Evolutionary conservation across 2,329 filamentous ascomycete species (phyloP).

Genomic region (Ophidiomyces ophidiicola): DNA sequence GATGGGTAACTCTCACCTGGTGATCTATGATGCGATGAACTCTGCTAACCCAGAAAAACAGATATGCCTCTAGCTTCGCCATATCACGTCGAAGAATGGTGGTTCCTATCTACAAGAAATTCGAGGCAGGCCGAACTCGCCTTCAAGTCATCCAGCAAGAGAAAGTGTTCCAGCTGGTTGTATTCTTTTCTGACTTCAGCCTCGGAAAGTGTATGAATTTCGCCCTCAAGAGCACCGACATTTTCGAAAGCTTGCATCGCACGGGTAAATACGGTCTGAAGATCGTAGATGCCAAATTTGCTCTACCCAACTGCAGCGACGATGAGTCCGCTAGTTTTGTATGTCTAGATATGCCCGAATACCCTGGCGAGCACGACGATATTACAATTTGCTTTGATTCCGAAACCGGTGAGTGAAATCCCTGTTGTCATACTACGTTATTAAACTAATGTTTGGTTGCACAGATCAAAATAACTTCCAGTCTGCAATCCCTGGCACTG

Average conservation of each 20-base stretch:
- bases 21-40: neutral
- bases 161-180: slow-evolving; percentile 62
- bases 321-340: slow-evolving; percentile 57
- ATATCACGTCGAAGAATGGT: slow-evolving; percentile 80
- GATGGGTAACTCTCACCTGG: slow-evolving; percentile 40
- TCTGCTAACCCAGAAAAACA: slow-evolving; percentile 15
- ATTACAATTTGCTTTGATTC: slow-evolving; percentile 74
- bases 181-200: slow-evolving; percentile 78
- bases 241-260: slow-evolving; percentile 56
- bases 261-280: slow-evolving; percentile 59
- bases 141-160: slow-evolving; percentile 70
- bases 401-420: slow-evolving; percentile 52
- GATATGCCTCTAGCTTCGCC: slow-evolving; percentile 59
- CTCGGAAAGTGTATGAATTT: slow-evolving; percentile 87
- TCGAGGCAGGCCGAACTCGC: slow-evolving; percentile 69
- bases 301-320: slow-evolving; percentile 51
- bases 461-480: slow-evolving; percentile 31
- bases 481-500: slow-evolving; percentile 27
- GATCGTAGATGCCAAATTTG: slow-evolving; percentile 83
- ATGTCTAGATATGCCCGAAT: slow-evolving; percentile 74
- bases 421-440: neutral
- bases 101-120: slow-evolving; percentile 86
- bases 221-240: slow-evolving; percentile 68
- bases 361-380: slow-evolving; percentile 86
- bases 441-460: slow-evolving; percentile 1